phyloP scores from a whole-genome alignment of 768 basidiomycete species.

The Tulasnella sp. region DNA sequence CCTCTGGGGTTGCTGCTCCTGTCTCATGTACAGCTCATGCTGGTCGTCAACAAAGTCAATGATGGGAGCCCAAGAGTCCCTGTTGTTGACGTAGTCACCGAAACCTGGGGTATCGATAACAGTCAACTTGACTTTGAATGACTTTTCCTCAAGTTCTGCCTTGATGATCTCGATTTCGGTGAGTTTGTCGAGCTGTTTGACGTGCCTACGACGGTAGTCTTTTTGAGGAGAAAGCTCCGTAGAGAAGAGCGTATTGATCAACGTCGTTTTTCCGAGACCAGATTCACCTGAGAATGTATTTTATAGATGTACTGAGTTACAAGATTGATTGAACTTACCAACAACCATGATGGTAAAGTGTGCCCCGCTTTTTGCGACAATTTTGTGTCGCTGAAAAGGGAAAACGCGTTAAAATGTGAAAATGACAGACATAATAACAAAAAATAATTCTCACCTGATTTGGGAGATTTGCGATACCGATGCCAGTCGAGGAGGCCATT shows the following conservation, averaged over 20 bases:
- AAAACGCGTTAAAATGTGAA: conserved; percentile 15
- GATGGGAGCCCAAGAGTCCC: conserved; percentile 95
- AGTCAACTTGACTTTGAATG: conserved; percentile 98
- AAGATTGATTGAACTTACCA: conserved; percentile 40
- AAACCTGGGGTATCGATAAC: conserved; percentile 99
- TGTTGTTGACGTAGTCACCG: conserved; percentile 99
- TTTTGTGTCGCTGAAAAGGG: conserved; percentile 78
- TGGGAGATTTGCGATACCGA: conserved; percentile 92
- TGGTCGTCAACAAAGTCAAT: conserved; percentile 97
- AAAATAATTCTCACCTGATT: conserved; percentile 71
- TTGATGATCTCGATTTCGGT: conserved; percentile 99
- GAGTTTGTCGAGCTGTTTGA: conserved; percentile 96
- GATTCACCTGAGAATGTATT: conserved; percentile 64
- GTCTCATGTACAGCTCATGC: conserved; percentile 90
- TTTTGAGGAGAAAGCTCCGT: conserved; percentile 87
- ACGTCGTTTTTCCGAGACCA: conserved; percentile 90
- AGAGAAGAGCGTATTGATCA: conserved; percentile 98
- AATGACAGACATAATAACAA: neutral
- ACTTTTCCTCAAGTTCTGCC: conserved; percentile 96
- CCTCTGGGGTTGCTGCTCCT: conserved; percentile 98
- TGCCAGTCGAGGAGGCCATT: conserved; percentile 33
- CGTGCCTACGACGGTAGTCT: conserved; percentile 77
- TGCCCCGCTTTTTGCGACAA: conserved; percentile 91
- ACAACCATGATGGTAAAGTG: conserved; percentile 99
- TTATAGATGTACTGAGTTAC: neutral